Base-by-base conservation (phyloP, 148 eudicot genomes). In the Camellia granthamiana region DNA sequence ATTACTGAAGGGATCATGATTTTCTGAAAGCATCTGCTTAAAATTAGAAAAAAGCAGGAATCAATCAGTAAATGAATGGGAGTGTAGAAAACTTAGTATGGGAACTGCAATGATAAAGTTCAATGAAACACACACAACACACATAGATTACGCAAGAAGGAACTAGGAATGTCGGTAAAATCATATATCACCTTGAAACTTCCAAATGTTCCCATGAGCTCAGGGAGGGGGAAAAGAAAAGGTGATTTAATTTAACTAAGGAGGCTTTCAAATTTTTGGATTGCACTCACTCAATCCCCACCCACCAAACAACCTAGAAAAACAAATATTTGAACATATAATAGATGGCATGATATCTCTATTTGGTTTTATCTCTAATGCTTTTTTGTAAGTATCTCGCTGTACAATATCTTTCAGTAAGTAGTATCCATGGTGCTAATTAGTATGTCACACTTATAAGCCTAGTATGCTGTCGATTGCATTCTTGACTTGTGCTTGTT, bases 21-120 rank as follows among this genome's bases (percentile, higher is more conserved):
- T 42, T 19, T 69, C 47, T 10, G 59, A 8, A 23, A 38, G 42
- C 59, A 59, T 51, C 83, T 81, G 4, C 49, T 80, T 65, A 13
- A 18, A 73, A 66, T 67, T 30, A 75, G 74, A 55, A 68, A 47
- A 69, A 46, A 60, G 2, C 21, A 69, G 51, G 51, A 18, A 78
- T 13, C 38, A 44, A 56, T 56, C 12, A 56, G 8, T 56, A 56
- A 8, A 8, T 5, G 60, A 56, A 56, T 56, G 38, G 15, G 15
- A 56, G 14, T 12, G 12, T 56, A 12, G 60, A 8, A 8, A 3
- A 56, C 12, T 56, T 56, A 12, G 60, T 12, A 56, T 56, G 60
- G 15, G 60, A 56, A 56, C 12, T 56, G 14, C 12, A 12, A 56
- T 56, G 60, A 56, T 56, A 7, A 61, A 3, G 23, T 61, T 61